Percentiles rank a stretch among this genome's conserved stretches.
phyloP scores from a whole-genome alignment of 768 basidiomycete genomes.

The Suillus placidus region DNA sequence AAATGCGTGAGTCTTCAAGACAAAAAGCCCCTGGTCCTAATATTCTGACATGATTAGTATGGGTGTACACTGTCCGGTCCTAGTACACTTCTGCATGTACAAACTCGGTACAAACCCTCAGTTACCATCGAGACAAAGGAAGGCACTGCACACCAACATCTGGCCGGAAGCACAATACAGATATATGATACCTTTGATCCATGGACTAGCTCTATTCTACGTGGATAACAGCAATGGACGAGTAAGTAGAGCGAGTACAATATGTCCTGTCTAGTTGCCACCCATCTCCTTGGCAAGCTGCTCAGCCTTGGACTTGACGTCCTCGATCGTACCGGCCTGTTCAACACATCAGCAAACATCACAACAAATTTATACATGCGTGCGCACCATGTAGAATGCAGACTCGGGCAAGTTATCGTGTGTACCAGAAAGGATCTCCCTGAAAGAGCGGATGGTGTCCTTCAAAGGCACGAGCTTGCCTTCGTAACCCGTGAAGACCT shows the following conservation, averaged over 20 bases:
- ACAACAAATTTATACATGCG: neutral
- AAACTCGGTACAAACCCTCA: neutral
- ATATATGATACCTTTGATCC: slow-evolving; percentile 14
- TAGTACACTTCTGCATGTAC: neutral
- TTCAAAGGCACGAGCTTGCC: slow-evolving; percentile 96
- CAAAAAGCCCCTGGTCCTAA: neutral
- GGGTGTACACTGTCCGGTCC: neutral
- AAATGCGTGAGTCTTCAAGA: neutral
- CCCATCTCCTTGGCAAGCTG: slow-evolving; percentile 95
- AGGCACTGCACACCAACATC: neutral
- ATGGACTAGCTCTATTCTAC: slow-evolving; percentile 18
- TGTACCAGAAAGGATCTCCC: slow-evolving; percentile 89
- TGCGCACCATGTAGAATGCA: slow-evolving; percentile 92
- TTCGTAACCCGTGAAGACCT: slow-evolving; percentile 99
- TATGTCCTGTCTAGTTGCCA: slow-evolving; percentile 36
- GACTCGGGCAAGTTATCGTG: slow-evolving; percentile 93
- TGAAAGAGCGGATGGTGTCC: slow-evolving; percentile 96
- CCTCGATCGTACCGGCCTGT: slow-evolving; percentile 90
- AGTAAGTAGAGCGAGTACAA: slow-evolving; percentile 9
- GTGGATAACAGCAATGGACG: slow-evolving; percentile 7
- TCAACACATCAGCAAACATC: slow-evolving; percentile 7
- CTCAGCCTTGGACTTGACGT: slow-evolving; percentile 96
- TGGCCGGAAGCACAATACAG: neutral
- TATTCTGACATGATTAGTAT: neutral
- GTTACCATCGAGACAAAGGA: neutral